Conservation (phyloP, 1,284 basidiomycete genomes). For the Exobasidium rhododendri region DNA sequence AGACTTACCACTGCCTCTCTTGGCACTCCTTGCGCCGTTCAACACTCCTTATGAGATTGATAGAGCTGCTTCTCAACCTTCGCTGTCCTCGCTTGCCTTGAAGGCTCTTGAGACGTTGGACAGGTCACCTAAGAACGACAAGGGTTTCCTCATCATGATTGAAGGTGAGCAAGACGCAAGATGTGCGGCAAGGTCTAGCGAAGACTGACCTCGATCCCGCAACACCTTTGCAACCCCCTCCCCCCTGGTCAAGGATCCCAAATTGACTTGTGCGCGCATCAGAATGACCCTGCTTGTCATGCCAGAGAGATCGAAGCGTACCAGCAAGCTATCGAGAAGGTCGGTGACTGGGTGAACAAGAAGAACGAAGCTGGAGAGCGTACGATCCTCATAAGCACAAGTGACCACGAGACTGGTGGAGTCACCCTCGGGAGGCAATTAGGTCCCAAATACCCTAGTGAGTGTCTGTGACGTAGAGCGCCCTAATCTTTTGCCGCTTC, state of each 20-base stretch:
- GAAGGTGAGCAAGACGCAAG: too few species aligned
- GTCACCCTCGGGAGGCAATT: constrained; percentile 55
- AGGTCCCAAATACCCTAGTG: constrained; percentile 40
- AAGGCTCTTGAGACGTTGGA: constrained; percentile 49
- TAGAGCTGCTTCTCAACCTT: constrained; percentile 42
- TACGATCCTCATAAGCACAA: constrained; percentile 54
- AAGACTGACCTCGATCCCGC: constrained; percentile 51
- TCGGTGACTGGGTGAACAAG: constrained; percentile 35
- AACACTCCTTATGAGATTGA: constrained; percentile 55
- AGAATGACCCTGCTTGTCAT: constrained; percentile 45
- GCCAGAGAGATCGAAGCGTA: constrained; percentile 48
- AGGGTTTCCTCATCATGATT: constrained; percentile 52
- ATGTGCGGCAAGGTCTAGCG: constrained; percentile 47
- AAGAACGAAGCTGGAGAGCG: constrained; percentile 27
- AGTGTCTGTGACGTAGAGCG: background rate
- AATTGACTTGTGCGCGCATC: constrained; percentile 51
- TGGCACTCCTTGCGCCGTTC: constrained; percentile 32
- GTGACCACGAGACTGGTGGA: constrained; percentile 57
- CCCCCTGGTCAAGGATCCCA: constrained; percentile 32
- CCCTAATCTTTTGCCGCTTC: background rate
- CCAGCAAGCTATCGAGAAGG: constrained; percentile 37
- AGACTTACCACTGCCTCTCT: constrained; percentile 28
- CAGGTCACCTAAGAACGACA: constrained; percentile 29
- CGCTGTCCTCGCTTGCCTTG: constrained; percentile 51
- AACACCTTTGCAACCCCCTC: constrained; percentile 9